These are phyloP conservation scores for Canariomyces notabilis DNA, from an alignment of 2,329 filamentous ascomycete genomes.

Conservation along the genomic window DNA sequence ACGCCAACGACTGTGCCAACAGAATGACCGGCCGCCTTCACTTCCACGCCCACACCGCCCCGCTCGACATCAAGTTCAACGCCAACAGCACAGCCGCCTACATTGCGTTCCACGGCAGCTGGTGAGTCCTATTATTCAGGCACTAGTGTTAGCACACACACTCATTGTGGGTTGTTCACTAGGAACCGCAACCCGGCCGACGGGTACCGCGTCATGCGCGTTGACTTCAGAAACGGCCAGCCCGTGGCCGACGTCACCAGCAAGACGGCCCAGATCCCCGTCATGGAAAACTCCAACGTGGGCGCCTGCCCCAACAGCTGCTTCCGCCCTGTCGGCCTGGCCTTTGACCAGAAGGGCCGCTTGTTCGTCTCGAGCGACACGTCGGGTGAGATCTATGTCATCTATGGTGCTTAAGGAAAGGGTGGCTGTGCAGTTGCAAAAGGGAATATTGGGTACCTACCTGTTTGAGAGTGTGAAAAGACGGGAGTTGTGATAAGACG, in stretches of 20 bases:
- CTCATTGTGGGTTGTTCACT: constrained; percentile 18
- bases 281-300: constrained; percentile 45
- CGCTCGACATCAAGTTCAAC: constrained; percentile 59
- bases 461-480: no score
- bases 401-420: constrained; percentile 18
- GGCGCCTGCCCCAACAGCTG: constrained; percentile 42
- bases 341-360: constrained; percentile 37
- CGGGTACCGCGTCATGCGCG: constrained; percentile 34
- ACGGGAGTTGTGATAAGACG: no score
- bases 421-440: no score
- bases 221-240: constrained; percentile 32
- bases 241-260: constrained; percentile 32
- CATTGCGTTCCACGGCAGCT: constrained; percentile 59
- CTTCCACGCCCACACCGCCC: constrained; percentile 55
- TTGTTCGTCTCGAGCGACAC: constrained; percentile 51
- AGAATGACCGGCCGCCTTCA: constrained; percentile 41
- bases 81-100: constrained; percentile 51
- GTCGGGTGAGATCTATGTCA: constrained; percentile 51
- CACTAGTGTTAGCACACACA: no score
- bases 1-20: constrained; percentile 27
- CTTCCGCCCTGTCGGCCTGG: constrained; percentile 48
- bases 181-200: constrained; percentile 29
- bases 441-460: no score
- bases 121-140: no score
- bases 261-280: constrained; percentile 39